Percentiles rank a stretch among this genome's conserved stretches.
These are phyloP conservation scores for Tremella fuciformis DNA, from an alignment of 768 basidiomycete species.

Conservation along the genomic window DNA sequence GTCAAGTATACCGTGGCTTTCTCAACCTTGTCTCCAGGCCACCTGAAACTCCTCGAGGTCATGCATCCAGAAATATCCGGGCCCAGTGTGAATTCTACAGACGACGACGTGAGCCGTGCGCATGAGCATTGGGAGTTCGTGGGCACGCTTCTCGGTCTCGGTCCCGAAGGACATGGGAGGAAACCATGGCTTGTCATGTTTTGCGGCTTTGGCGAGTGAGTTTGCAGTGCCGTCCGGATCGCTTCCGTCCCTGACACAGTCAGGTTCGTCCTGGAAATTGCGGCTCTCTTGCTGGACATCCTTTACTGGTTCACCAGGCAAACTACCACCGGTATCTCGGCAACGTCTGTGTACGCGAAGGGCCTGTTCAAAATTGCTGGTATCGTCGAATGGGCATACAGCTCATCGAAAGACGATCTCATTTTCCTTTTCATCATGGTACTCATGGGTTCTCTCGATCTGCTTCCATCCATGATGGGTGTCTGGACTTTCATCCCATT, in stretches of 20 bases:
- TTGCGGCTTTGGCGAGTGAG: background rate
- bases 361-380: background rate
- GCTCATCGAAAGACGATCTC: no score
- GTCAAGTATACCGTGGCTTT: constrained; percentile 20
- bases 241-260: no score
- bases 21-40: constrained; percentile 20
- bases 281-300: background rate
- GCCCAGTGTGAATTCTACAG: constrained; percentile 9
- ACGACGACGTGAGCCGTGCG: constrained; percentile 3
- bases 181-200: background rate
- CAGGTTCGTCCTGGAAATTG: no score
- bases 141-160: constrained; percentile 8
- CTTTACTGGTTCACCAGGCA: constrained; percentile 31
- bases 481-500: constrained; percentile 7
- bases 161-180: background rate
- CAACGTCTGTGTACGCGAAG: background rate
- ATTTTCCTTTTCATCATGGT: background rate
- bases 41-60: constrained; percentile 12
- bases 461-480: constrained; percentile 7
- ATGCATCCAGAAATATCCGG: background rate
- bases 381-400: no score
- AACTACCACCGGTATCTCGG: constrained; percentile 18
- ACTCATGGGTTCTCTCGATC: background rate
- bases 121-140: constrained; percentile 24
- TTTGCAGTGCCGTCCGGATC: no score